Conservation (phyloP, 2,329 filamentous ascomycete species). For the Cercospora sesami region DNA sequence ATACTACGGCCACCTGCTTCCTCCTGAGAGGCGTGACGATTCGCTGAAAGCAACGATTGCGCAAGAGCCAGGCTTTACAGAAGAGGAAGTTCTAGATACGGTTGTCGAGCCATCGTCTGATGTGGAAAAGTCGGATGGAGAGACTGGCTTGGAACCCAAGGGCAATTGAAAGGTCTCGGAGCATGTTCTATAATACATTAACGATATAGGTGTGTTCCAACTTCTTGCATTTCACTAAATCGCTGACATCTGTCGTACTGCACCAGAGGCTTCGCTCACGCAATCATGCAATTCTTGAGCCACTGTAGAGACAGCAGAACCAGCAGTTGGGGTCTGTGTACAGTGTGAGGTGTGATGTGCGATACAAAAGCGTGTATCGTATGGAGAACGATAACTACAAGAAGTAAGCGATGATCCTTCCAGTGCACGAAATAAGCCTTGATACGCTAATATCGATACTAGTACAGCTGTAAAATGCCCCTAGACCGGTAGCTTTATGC, state of each 20-base stretch:
- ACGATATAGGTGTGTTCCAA: too few species aligned
- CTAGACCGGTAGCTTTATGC: background rate
- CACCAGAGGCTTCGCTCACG: background rate
- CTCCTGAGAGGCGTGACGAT: constrained; percentile 49
- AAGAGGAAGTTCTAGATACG: constrained; percentile 7
- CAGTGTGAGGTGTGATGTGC: background rate
- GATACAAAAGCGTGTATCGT: background rate
- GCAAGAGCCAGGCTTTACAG: constrained; percentile 6
- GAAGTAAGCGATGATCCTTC: background rate
- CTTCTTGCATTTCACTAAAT: too few species aligned
- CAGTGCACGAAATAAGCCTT: background rate
- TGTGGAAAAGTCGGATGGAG: constrained; percentile 2
- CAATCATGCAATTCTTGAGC: background rate
- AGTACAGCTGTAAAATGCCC: background rate
- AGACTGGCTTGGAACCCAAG: background rate
- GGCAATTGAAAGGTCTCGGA: background rate
- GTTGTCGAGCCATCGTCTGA: constrained; percentile 13
- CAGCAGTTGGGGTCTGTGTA: background rate
- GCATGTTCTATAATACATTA: too few species aligned
- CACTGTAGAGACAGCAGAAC: background rate
- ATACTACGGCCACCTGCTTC: constrained; percentile 57
- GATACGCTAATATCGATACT: background rate
- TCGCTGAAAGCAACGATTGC: constrained; percentile 34
- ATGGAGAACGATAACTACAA: background rate
- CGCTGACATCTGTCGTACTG: too few species aligned